phyloP scores from a whole-genome alignment of 257 asterid species.

The Nicotiana tabacum region DNA sequence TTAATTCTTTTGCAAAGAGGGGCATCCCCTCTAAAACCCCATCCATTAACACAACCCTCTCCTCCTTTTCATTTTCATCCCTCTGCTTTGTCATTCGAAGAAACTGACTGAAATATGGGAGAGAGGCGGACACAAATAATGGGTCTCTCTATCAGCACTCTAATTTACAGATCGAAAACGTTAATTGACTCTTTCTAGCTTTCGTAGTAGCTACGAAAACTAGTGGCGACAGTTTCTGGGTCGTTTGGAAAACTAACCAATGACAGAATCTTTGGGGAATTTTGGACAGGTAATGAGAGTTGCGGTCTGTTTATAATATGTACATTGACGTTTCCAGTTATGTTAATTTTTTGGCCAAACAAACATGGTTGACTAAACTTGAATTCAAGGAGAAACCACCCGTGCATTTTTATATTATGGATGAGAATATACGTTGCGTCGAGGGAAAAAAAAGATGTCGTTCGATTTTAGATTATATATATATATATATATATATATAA shows the following conservation, averaged over 20 bases:
- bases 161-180: background rate
- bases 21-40: conserved; percentile 58
- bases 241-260: background rate
- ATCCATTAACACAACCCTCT: conserved; percentile 27
- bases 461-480: too few relatives aligned
- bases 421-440: too few relatives aligned
- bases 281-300: background rate
- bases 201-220: background rate
- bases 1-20: conserved; percentile 61
- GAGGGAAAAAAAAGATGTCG: too few relatives aligned
- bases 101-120: background rate
- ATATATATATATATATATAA: too few relatives aligned
- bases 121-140: background rate
- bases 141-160: background rate
- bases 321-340: too few relatives aligned
- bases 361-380: too few relatives aligned
- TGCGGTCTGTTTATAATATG: background rate
- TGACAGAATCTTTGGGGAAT: background rate
- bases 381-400: too few relatives aligned
- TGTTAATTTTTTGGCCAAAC: too few relatives aligned
- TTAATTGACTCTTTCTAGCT: background rate
- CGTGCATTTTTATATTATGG: too few relatives aligned
- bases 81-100: conserved; percentile 46
- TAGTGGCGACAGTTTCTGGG: background rate
- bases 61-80: background rate